phyloP scores from a whole-genome alignment of 352 stramenopile species.

The Phytopythium aichiense region DNA sequence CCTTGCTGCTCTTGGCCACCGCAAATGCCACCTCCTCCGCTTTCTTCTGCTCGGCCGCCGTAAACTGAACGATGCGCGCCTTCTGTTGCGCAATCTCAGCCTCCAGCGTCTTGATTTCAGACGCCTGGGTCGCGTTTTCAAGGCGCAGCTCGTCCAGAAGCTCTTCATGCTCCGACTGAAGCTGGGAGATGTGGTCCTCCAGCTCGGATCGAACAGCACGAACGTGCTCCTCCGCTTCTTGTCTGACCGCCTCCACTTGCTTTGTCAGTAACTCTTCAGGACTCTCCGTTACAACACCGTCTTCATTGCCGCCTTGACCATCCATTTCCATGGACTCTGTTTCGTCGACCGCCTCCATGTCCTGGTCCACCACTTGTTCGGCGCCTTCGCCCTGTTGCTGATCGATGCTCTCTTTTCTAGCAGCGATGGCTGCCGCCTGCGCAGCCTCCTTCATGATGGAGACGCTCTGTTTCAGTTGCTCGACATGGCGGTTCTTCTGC shows the following conservation, averaged over 20 bases:
- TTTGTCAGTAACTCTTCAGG: constrained; percentile 36
- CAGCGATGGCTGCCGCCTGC: constrained; percentile 8
- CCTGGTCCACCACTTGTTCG: constrained; percentile 20
- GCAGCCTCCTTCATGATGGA: constrained; percentile 38
- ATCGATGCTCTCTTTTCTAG: constrained; percentile 10
- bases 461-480: constrained; percentile 66
- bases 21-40: constrained; percentile 69
- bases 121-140: constrained; percentile 53
- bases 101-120: constrained; percentile 62
- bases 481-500: constrained; percentile 58
- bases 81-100: constrained; percentile 69
- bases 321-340: constrained; percentile 37
- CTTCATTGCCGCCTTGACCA: constrained; percentile 9
- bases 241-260: constrained; percentile 45
- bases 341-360: constrained; percentile 13
- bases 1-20: constrained; percentile 64
- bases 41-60: constrained; percentile 66
- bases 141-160: constrained; percentile 48
- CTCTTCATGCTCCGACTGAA: constrained; percentile 50
- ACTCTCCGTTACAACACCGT: constrained; percentile 10
- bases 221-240: constrained; percentile 62
- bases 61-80: constrained; percentile 59
- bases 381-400: constrained; percentile 25
- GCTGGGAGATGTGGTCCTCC: constrained; percentile 57
- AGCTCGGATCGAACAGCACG: constrained; percentile 49